A percentile compares a stretch with the other conserved stretches of the same genome.
Conservation (phyloP, 129 eudicot species). For the Sambucus nigra region DNA sequence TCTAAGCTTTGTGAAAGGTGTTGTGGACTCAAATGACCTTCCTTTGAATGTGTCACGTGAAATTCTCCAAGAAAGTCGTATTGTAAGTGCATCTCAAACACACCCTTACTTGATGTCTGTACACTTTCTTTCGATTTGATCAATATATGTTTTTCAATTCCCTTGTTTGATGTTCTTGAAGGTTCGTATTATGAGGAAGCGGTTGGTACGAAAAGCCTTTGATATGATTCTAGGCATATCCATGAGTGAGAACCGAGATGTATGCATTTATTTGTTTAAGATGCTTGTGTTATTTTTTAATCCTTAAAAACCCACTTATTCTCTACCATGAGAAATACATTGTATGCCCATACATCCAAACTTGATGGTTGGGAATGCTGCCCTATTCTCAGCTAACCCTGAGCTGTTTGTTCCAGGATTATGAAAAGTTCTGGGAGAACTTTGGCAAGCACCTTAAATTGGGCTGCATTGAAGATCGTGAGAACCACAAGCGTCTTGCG, state of each 20-base stretch:
- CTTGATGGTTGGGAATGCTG: too few relatives aligned
- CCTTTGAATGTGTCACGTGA: conserved; percentile 96
- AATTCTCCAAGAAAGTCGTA: conserved; percentile 93
- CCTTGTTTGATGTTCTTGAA: conserved; percentile 10
- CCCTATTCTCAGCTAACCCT: not conserved
- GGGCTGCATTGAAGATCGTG: conserved; percentile 92
- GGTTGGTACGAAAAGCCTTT: conserved; percentile 89
- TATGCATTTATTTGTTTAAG: conserved; percentile 24
- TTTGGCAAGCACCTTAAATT: conserved; percentile 84
- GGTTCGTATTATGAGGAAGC: conserved; percentile 94
- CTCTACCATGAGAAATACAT: not conserved
- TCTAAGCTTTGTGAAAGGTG: conserved; percentile 90
- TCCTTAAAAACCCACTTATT: not conserved
- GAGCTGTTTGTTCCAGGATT: conserved; percentile 43
- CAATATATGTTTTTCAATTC: not conserved
- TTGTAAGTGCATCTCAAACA: conserved; percentile 47
- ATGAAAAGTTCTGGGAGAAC: conserved; percentile 89
- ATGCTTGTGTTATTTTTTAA: too few relatives aligned
- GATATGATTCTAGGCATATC: conserved; percentile 92
- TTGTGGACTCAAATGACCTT: conserved; percentile 93
- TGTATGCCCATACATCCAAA: not conserved
- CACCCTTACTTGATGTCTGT: not conserved
- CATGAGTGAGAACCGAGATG: conserved; percentile 80
- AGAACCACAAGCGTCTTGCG: conserved; percentile 88
- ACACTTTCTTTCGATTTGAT: not conserved